Base-by-base conservation (phyloP, 352 stramenopile species). In the Pythium insidiosum region DNA sequence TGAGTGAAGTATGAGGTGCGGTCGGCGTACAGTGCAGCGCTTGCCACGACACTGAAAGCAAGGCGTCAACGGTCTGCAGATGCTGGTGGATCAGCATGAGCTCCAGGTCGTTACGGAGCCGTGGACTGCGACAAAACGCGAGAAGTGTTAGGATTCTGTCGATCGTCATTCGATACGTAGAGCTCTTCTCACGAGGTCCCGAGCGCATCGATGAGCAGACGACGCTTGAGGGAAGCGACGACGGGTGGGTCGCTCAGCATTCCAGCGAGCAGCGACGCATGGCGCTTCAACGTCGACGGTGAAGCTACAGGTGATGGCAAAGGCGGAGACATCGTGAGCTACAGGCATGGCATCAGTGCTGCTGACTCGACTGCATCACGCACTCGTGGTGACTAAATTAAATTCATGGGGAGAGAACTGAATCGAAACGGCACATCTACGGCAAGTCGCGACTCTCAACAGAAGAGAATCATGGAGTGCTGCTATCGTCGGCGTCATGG, bases 91-190 rank as follows among this genome's bases (percentile, higher is more conserved):
- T 68, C 26, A 84, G 44, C 18, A 70, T 39, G 4, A 84, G 39
- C 21, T 88, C 75, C 21, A 81, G 24, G 37, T 88, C 75, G 5
- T 47, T 78, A 4, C 75, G 69, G n/a, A 79, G 60, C 9, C 73
- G 62, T 42, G 59, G 53, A 0, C 74, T 85, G 35, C 13, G 4
- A 45, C 28, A 38, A 12, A 52, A 24, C 26, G 4, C 38, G 6
- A 45, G 20, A 37, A 37, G 20, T 3, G 28, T 33, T 33, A 9
- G 15, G 28, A 33, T 33, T 33, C 28, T 9, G 28, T 9, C 28
- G 15, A 15, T 15, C 9, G 28, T 9, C 28, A 33, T 9, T 9
- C 28, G 28, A 9, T 15, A 15, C 28, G 28, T 10, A 43, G 38
- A 6, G 15, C 28, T 3, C 10, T 20, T 44, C 65, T 24, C 52